Conservation (phyloP, 2,329 filamentous ascomycete genomes). For the Celoporthe dispersa region DNA sequence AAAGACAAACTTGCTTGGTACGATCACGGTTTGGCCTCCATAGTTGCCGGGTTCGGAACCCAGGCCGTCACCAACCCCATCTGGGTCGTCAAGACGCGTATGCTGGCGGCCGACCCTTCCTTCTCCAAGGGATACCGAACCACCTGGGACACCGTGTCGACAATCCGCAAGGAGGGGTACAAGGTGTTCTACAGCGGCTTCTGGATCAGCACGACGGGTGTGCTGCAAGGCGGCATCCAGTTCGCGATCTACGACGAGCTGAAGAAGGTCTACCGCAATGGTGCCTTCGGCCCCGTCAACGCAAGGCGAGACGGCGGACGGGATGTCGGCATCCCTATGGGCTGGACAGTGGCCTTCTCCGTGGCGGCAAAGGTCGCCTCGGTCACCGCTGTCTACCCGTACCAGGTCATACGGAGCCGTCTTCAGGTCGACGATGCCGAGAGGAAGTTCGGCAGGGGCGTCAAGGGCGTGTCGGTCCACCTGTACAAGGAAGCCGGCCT, state of each 20-base stretch:
- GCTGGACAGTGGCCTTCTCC: constrained; percentile 81
- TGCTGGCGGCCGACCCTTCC: constrained; percentile 82
- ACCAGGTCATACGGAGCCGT: constrained; percentile 87
- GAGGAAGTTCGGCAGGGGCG: constrained; percentile 70
- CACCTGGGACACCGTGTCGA: constrained; percentile 71
- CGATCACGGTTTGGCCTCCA: constrained; percentile 84
- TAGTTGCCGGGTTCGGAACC: constrained; percentile 71
- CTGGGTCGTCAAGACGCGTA: constrained; percentile 98
- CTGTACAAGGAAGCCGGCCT: constrained; percentile 81
- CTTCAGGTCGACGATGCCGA: constrained; percentile 89
- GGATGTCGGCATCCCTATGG: constrained; percentile 60
- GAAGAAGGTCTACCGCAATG: constrained; percentile 54
- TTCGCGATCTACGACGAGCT: constrained; percentile 90
- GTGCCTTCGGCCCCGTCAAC: constrained; percentile 12
- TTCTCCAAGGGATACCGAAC: constrained; percentile 79
- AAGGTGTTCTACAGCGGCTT: constrained; percentile 88
- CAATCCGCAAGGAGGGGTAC: constrained; percentile 73
- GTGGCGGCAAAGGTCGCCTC: constrained; percentile 85
- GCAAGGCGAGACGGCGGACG: constrained; percentile 35
- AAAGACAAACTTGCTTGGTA: constrained; percentile 53
- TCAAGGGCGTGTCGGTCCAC: constrained; percentile 70
- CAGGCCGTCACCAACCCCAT: constrained; percentile 89
- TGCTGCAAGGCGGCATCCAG: constrained; percentile 90
- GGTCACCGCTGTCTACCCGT: constrained; percentile 89
- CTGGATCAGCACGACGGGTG: constrained; percentile 80